These are phyloP conservation scores for Apophysomyces ossiformis DNA, from an alignment of 371 early-diverging fungal genomes.

Conservation along the genomic window DNA sequence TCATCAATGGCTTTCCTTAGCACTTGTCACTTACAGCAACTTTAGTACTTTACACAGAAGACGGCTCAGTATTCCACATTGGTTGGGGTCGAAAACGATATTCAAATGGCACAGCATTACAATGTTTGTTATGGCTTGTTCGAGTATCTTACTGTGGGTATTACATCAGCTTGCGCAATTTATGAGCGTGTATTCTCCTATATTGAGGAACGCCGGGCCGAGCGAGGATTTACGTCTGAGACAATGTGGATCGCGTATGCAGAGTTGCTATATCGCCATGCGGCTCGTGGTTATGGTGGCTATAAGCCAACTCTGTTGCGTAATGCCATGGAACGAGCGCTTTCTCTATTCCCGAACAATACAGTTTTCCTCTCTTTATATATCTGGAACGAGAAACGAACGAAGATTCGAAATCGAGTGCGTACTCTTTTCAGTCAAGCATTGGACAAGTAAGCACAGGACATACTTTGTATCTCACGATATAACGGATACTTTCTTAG, in stretches of 20 bases:
- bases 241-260: conserved; percentile 49
- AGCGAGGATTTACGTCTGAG: conserved; percentile 49
- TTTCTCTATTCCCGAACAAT: conserved; percentile 62
- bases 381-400: conserved; percentile 70
- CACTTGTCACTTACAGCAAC: conserved; percentile 1
- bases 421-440: conserved; percentile 48
- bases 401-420: conserved; percentile 70
- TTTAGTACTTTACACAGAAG: conserved; percentile 38
- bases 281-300: conserved; percentile 30
- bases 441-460: conserved; percentile 38
- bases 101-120: conserved; percentile 37
- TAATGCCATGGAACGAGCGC: conserved; percentile 46
- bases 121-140: conserved; percentile 57
- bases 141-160: conserved; percentile 58
- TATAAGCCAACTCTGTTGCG: conserved; percentile 61
- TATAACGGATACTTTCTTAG: conserved; percentile 22
- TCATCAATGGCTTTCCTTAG: background rate
- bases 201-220: conserved; percentile 39
- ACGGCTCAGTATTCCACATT: conserved; percentile 30
- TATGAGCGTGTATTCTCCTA: conserved; percentile 55
- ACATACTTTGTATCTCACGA: conserved; percentile 1
- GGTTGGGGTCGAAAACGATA: conserved; percentile 31
- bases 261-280: conserved; percentile 49
- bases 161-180: conserved; percentile 51
- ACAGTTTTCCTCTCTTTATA: conserved; percentile 61